Percentiles rank a stretch among this genome's conserved stretches.
Conservation (phyloP, 2,329 filamentous ascomycete species). For the Fusarium algeriense region DNA sequence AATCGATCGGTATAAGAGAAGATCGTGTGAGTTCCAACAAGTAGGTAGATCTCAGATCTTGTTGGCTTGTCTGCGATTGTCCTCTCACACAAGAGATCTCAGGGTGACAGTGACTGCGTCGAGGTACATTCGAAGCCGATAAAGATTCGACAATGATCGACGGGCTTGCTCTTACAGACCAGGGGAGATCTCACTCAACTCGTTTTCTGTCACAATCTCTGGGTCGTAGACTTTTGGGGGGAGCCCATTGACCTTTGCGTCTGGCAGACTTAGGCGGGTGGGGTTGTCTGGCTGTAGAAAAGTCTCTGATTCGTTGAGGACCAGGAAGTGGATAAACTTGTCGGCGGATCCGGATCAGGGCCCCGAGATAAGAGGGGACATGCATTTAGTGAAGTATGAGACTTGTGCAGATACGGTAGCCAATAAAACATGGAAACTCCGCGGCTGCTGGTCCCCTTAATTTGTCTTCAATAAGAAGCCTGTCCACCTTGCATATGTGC, state of each 20-base stretch:
- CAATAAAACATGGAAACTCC: not conserved
- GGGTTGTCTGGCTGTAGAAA: constrained; percentile 2
- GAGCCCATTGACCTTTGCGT: constrained; percentile 23
- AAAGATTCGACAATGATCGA: constrained; percentile 31
- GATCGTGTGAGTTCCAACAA: constrained; percentile 12
- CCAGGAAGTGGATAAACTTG: constrained; percentile 5
- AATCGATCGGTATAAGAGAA: not conserved
- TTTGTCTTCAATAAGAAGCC: not conserved
- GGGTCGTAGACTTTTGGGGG: constrained; percentile 33
- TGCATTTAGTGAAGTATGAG: constrained; percentile 10
- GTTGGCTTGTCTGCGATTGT: constrained; percentile 7
- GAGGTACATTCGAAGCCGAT: not conserved
- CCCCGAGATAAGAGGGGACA: constrained; percentile 28
- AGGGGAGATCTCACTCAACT: constrained; percentile 36
- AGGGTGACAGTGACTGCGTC: constrained; percentile 5
- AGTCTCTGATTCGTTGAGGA: constrained; percentile 17
- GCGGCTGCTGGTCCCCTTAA: not conserved
- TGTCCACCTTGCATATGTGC: too few species aligned
- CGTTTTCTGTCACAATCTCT: constrained; percentile 27
- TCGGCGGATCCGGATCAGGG: constrained; percentile 28
- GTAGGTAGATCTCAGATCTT: constrained; percentile 21
- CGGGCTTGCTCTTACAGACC: constrained; percentile 37
- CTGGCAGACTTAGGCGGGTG: constrained; percentile 29
- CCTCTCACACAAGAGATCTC: constrained; percentile 13
- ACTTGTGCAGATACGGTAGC: constrained; percentile 1